phyloP scores from a whole-genome alignment of 192 early-diverging fungal species.

The Linnemannia hyalina region DNA sequence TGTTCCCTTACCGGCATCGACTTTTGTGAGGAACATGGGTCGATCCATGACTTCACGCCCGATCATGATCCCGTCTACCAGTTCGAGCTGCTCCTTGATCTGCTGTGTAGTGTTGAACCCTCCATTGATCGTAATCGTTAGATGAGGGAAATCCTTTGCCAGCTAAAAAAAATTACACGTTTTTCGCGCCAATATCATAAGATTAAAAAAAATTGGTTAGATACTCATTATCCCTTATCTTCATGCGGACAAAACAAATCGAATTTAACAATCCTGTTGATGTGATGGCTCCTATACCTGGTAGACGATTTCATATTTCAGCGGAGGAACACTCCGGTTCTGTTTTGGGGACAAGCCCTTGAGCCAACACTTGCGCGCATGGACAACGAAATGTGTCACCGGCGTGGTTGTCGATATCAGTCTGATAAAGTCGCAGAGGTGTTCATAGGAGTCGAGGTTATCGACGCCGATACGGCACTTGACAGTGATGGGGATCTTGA shows the following conservation, averaged over 20 bases:
- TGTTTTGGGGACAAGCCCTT: constrained; percentile 75
- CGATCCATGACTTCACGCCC: constrained; percentile 78
- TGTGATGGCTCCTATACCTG: constrained; percentile 4
- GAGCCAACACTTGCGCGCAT: constrained; percentile 79
- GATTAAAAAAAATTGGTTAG: not conserved
- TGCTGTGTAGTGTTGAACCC: constrained; percentile 68
- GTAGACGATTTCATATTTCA: constrained; percentile 73
- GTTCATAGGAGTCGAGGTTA: constrained; percentile 72
- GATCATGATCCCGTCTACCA: constrained; percentile 78
- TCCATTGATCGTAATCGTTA: constrained; percentile 74
- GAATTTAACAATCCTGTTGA: no score
- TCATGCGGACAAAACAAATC: constrained; percentile 34
- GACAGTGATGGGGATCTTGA: constrained; percentile 70
- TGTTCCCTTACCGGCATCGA: constrained; percentile 62
- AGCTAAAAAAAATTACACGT: constrained; percentile 33
- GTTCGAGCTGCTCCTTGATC: constrained; percentile 59
- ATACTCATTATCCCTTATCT: constrained; percentile 1
- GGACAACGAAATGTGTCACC: constrained; percentile 70
- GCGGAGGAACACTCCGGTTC: constrained; percentile 74
- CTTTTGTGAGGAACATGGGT: constrained; percentile 73
- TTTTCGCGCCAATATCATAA: not conserved
- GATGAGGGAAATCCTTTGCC: constrained; percentile 65
- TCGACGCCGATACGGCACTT: constrained; percentile 87
- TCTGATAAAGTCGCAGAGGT: constrained; percentile 62
- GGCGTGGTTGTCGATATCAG: constrained; percentile 42